Evolutionary conservation across 1,139 yeast genomes (phyloP).

Genomic region (Blastobotrys persicus): DNA sequence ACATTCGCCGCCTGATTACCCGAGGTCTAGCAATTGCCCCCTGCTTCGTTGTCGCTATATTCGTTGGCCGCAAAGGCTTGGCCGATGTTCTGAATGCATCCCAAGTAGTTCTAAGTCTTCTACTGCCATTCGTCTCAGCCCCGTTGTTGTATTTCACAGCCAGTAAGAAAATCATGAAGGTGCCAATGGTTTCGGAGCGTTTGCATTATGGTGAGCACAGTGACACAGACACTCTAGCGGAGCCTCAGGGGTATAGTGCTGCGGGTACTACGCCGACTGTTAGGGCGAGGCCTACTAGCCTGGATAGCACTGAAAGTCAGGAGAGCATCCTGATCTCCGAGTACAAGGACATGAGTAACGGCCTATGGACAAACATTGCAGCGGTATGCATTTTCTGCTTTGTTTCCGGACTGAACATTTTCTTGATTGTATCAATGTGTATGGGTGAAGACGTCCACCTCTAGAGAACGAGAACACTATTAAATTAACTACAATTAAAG

Average conservation of each 20-base stretch:
- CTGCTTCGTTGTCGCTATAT: conserved; percentile 72
- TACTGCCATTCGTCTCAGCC: conserved; percentile 86
- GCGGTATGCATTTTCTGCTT: conserved; percentile 67
- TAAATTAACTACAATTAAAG: neutral
- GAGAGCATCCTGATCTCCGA: conserved; percentile 15
- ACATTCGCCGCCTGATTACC: conserved; percentile 78
- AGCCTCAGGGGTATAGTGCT: conserved; percentile 2
- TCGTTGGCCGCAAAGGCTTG: conserved; percentile 83
- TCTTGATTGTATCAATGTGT: conserved; percentile 63
- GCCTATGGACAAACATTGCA: conserved; percentile 50
- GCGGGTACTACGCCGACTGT: neutral
- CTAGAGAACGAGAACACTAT: neutral
- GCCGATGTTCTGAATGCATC: conserved; percentile 76
- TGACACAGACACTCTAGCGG: conserved; percentile 12
- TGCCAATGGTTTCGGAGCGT: conserved; percentile 34
- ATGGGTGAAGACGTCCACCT: conserved; percentile 64
- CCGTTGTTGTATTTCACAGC: conserved; percentile 86
- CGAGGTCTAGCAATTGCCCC: conserved; percentile 85
- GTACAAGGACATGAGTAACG: conserved; percentile 64
- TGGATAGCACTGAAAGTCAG: conserved; percentile 1
- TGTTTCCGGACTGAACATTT: conserved; percentile 70
- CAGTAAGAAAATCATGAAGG: conserved; percentile 72
- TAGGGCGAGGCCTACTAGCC: neutral
- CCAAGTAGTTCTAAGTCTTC: conserved; percentile 81
- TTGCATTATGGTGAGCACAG: conserved; percentile 9